Evolutionary conservation across 768 basidiomycete genomes (phyloP).

Genomic region (Omphalotus guepiniiformis): DNA sequence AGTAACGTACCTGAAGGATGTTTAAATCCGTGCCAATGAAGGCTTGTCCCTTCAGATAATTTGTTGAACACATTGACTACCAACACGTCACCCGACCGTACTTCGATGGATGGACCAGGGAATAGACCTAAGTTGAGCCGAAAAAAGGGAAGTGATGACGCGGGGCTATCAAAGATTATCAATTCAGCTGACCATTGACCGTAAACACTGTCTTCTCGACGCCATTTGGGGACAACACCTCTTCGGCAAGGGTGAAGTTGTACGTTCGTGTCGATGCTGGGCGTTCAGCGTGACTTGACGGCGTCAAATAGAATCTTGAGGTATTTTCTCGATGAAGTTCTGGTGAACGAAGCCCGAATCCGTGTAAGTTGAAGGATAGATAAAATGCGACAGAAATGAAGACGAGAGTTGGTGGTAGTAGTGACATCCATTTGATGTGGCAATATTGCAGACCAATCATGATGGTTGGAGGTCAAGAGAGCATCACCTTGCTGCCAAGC

Average conservation of each 20-base stretch:
- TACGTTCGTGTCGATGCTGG: neutral
- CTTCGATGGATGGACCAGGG: slow-evolving; percentile 29
- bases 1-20: slow-evolving; percentile 1
- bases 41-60: slow-evolving; percentile 25
- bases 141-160: neutral
- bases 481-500: no score
- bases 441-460: no score
- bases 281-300: neutral
- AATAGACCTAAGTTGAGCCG: slow-evolving; percentile 31
- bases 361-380: no score
- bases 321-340: neutral
- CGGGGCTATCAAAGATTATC: neutral
- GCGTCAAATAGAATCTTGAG: slow-evolving; percentile 4
- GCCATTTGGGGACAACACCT: slow-evolving; percentile 3
- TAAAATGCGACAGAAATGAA: no score
- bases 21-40: slow-evolving; percentile 26
- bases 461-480: no score
- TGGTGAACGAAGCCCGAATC: neutral
- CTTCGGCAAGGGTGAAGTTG: neutral
- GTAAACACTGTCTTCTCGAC: slow-evolving; percentile 4
- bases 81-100: slow-evolving; percentile 29
- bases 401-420: no score
- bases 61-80: slow-evolving; percentile 31
- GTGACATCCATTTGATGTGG: no score
- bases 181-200: slow-evolving; percentile 7